phyloP scores from a whole-genome alignment of 116 monocot genomes.

The Papilionanthe hybrid region DNA sequence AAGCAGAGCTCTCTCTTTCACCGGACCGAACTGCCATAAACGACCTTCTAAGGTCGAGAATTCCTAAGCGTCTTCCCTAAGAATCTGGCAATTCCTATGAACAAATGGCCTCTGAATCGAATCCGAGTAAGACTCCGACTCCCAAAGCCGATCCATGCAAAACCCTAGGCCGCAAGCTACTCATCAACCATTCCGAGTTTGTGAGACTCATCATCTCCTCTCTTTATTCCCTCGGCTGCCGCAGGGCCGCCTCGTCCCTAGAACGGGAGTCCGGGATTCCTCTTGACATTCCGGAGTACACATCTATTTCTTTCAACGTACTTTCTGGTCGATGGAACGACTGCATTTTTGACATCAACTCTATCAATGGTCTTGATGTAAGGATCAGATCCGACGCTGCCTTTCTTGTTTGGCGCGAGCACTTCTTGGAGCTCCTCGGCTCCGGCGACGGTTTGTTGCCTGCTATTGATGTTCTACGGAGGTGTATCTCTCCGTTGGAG shows the following conservation, averaged over 20 bases:
- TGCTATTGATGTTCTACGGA: conserved; percentile 41
- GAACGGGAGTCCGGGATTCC: conserved; percentile 61
- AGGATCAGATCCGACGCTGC: conserved; percentile 17
- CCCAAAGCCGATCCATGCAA: conserved; percentile 4
- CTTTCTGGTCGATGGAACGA: conserved; percentile 48
- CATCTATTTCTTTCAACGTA: conserved; percentile 25
- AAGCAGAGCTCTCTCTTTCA: neutral
- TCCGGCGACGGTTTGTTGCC: conserved; percentile 15
- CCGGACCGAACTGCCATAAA: neutral
- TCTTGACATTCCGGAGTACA: conserved; percentile 39
- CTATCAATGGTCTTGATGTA: conserved; percentile 17
- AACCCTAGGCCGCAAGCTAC: conserved; percentile 27
- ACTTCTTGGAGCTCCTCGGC: conserved; percentile 60
- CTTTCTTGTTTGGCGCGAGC: conserved; percentile 43
- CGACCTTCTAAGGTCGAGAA: neutral
- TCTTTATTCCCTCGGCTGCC: conserved; percentile 66
- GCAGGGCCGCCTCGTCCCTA: conserved; percentile 38
- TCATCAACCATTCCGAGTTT: conserved; percentile 47
- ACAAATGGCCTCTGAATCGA: conserved; percentile 4
- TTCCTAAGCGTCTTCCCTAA: neutral
- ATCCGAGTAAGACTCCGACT: conserved; percentile 4
- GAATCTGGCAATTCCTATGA: neutral
- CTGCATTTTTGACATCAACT: conserved; percentile 33
- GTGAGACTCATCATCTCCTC: conserved; percentile 44
- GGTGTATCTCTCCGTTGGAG: conserved; percentile 37